Base-by-base conservation (phyloP, 148 eudicot species). In the Rhododendron williamsianum region DNA sequence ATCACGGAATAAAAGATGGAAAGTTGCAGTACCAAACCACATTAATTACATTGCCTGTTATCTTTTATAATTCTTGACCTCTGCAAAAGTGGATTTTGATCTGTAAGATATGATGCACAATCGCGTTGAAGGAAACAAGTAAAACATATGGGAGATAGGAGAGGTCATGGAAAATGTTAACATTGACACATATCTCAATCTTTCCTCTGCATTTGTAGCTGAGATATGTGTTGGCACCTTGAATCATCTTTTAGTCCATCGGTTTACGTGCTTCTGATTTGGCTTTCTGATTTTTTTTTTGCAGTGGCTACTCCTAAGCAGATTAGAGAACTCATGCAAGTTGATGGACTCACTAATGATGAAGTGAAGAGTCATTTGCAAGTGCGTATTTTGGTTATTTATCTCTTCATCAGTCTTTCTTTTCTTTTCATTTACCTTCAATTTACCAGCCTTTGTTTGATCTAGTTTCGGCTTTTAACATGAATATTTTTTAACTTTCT, bases 361-460 rank as follows among this genome's bases (percentile, higher is more conserved):
- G 97, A 95, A 92, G 98, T 95, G 85, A 95, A 95, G 90, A 94
- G 98, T 85, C 98, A 95, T 91, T 88, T 94, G 77, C 98, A 95
- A 81, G 98, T 94, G 81, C 2, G 93, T 87, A 86, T 33, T 71
- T 85, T 4, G 18, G 13, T 35, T 38, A 80, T 76, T 82, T 38
- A 43, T 38, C 19, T 80, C 27, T 27, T 76, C 27, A 21, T 10
- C 16, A 12, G 12, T 36, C 74, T 10, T 43, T 85, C 36, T 41
- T 23, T 56, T 41, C 16, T 6, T 27, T 30, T 86, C 15, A 27
- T 30, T 30, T 19, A 6, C 67, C 56, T 33, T 9, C n/a, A 10
- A 27, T 6, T 11, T 81, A 16, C 12, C 2, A 4, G 21, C 38
- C 46, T 25, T 27, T 8, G n/a, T 21, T 58, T 6, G 12, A 74